These are phyloP conservation scores for Vanderwaltozyma verrucispora DNA, from an alignment of 805 yeast species.

Conservation along the genomic window DNA sequence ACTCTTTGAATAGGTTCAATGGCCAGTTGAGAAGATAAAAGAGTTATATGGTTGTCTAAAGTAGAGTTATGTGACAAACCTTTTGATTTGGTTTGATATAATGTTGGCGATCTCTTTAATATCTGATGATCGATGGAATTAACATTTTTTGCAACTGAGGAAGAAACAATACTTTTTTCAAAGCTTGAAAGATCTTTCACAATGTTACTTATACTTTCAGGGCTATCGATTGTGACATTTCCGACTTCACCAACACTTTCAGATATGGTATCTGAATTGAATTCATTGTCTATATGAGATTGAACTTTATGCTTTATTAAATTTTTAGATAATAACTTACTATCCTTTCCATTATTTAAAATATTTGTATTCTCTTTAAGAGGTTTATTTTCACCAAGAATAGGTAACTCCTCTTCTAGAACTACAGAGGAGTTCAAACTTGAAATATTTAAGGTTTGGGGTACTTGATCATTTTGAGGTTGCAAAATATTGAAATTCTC, in stretches of 20 bases:
- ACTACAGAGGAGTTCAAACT: neutral
- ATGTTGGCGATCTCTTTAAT: slow-evolving; percentile 18
- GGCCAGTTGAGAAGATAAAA: neutral
- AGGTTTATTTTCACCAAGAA: slow-evolving; percentile 1
- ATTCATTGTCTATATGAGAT: neutral
- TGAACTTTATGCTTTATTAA: too few species aligned
- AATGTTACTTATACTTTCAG: slow-evolving; percentile 3
- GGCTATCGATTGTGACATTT: slow-evolving; percentile 1
- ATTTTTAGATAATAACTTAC: too few species aligned
- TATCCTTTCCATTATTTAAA: too few species aligned
- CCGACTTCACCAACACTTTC: neutral
- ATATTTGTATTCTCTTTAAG: neutral
- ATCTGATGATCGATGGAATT: slow-evolving; percentile 7
- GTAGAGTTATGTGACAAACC: slow-evolving; percentile 7
- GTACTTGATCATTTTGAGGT: neutral
- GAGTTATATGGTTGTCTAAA: slow-evolving; percentile 2
- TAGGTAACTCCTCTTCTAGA: neutral
- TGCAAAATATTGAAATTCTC: slow-evolving; percentile 15
- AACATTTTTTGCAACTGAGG: slow-evolving; percentile 16
- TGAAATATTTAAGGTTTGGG: neutral
- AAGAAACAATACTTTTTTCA: slow-evolving; percentile 17
- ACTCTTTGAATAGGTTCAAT: too few species aligned
- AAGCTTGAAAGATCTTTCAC: slow-evolving; percentile 18
- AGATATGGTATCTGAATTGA: neutral
- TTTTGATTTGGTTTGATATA: slow-evolving; percentile 11